Evolutionary conservation across 2,329 filamentous ascomycete genomes (phyloP).

Genomic region (Talaromyces rugulosus): DNA sequence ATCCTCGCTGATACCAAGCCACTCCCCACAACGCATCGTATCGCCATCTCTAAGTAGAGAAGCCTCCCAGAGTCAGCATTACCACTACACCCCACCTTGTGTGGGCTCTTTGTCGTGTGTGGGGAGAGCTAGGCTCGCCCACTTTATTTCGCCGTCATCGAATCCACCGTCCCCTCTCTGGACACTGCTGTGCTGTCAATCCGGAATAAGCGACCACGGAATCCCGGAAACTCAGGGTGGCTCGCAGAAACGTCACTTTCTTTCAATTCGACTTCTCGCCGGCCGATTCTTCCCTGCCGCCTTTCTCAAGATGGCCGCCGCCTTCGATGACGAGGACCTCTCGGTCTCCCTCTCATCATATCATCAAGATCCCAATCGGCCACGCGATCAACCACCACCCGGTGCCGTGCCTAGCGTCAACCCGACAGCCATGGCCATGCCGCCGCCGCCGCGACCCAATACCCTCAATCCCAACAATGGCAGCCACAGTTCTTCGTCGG

Average conservation of each 20-base stretch:
- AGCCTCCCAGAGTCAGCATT: background rate
- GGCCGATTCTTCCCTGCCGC: conserved; percentile 1
- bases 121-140: conserved; percentile 13
- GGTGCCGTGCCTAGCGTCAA: conserved; percentile 22
- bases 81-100: background rate
- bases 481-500: conserved; percentile 18
- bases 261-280: background rate
- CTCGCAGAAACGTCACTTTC: conserved; percentile 4
- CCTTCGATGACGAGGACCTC: conserved; percentile 76
- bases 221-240: background rate
- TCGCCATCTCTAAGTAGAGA: background rate
- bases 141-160: conserved; percentile 6
- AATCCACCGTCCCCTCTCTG: background rate
- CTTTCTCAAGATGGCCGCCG: conserved; percentile 30
- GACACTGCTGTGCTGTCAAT: conserved; percentile 4
- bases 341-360: conserved; percentile 61
- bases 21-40: background rate
- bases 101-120: conserved; percentile 8
- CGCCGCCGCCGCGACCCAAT: conserved; percentile 31
- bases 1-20: background rate
- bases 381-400: conserved; percentile 23
- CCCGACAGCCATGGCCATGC: conserved; percentile 35
- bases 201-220: conserved; percentile 9
- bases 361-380: conserved; percentile 23
- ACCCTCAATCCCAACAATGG: conserved; percentile 4